Evolutionary conservation across 768 basidiomycete species (phyloP).

Genomic region (Amanita muscaria): DNA sequence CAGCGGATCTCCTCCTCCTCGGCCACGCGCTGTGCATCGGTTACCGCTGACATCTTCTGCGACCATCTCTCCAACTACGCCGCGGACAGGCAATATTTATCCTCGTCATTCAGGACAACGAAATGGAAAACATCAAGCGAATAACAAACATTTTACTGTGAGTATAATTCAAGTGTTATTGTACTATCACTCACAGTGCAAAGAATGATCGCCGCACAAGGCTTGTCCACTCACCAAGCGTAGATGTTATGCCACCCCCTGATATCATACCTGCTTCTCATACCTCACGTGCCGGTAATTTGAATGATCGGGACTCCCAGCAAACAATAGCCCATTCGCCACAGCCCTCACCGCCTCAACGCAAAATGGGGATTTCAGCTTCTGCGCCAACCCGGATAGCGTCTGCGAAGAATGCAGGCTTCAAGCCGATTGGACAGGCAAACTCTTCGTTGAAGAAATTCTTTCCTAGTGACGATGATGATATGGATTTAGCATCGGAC

Average conservation of each 20-base stretch:
- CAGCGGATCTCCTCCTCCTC: conserved; percentile 46
- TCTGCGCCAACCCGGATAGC: conserved; percentile 14
- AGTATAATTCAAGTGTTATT: conserved; percentile 10
- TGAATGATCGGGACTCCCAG: neutral
- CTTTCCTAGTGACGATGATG: conserved; percentile 79
- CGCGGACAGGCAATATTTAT: conserved; percentile 21
- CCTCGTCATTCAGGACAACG: conserved; percentile 11
- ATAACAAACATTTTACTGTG: conserved; percentile 28
- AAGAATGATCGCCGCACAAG: conserved; percentile 7
- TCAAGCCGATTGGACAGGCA: conserved; percentile 56
- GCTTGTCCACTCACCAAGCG: neutral
- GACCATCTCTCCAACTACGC: conserved; percentile 28
- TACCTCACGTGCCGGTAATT: conserved; percentile 6
- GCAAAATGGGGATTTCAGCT: neutral
- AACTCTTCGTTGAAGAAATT: conserved; percentile 63
- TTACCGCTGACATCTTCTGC: conserved; percentile 36
- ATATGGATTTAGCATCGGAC: conserved; percentile 34
- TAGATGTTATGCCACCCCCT: conserved; percentile 23
- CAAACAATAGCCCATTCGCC: neutral
- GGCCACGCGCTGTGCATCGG: conserved; percentile 51
- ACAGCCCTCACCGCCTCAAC: neutral
- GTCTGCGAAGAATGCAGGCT: conserved; percentile 40
- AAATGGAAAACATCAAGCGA: conserved; percentile 28
- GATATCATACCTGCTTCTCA: conserved; percentile 9
- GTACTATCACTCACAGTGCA: neutral